Evolutionary conservation across 2,329 filamentous ascomycete genomes (phyloP).

Genomic region (Fusarium heterosporum): DNA sequence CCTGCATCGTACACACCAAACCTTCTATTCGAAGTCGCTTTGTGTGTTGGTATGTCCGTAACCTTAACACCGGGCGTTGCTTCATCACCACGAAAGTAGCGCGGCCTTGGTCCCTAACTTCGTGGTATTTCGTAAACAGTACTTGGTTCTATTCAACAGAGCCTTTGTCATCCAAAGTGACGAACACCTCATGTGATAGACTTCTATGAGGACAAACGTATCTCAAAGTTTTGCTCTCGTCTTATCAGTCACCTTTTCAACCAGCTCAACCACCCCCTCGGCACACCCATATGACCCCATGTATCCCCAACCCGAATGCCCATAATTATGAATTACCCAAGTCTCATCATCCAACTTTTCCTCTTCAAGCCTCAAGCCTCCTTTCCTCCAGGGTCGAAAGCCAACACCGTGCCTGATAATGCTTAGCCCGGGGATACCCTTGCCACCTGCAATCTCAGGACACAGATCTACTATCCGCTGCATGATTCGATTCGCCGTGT

Average conservation of each 20-base stretch:
- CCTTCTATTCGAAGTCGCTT: no score
- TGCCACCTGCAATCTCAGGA: constrained; percentile 71
- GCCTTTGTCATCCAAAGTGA: no score
- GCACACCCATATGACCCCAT: constrained; percentile 78
- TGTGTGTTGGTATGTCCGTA: no score
- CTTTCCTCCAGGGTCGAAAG: constrained; percentile 78
- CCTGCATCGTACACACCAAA: no score
- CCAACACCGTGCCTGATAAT: constrained; percentile 86
- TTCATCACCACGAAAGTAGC: no score
- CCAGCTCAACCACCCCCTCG: constrained; percentile 73
- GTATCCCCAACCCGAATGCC: constrained; percentile 83
- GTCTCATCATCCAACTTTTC: constrained; percentile 62
- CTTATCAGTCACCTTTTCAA: constrained; percentile 66
- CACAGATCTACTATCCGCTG: constrained; percentile 73
- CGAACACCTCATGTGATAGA: no score
- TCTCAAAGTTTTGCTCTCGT: constrained; percentile 47
- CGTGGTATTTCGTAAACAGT: no score
- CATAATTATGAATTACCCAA: constrained; percentile 82
- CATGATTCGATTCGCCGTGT: constrained; percentile 85
- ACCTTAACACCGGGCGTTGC: no score
- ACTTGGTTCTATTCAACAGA: no score
- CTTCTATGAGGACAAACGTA: no score
- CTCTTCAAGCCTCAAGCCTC: constrained; percentile 79
- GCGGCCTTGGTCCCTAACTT: no score
- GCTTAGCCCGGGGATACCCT: constrained; percentile 78